Base-by-base conservation (phyloP, 176 grass and related monocot species). In the Miscanthus lutarioriparius region DNA sequence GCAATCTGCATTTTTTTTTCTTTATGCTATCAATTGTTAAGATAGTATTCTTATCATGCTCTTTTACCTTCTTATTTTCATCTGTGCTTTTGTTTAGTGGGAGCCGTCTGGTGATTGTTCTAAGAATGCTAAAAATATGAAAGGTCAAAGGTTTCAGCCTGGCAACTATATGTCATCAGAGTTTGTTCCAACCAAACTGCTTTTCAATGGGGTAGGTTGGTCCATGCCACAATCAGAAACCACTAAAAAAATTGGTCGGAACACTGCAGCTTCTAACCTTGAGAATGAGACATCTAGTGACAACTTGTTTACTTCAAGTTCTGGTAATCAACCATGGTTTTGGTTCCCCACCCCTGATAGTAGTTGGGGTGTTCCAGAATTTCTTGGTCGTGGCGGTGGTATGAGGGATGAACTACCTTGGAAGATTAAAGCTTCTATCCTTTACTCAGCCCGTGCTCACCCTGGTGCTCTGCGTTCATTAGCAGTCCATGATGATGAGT, bases 401-500 rank as follows among this genome's bases (percentile, higher is more conserved):
- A 19, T 83, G 56, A 92, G 89, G 80, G 92, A 94, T 74, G 90
- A 90, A 78, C 71, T 87, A 61, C 71, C 79, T 28, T 90, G 91
- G 92, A 98, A 95, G 87, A 92, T 98, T 64, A 93, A 95, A 83
- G 92, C 92, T 78, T 88, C 92, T 77, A 74, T 93, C 44, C 82
- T 95, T 72, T 82, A 91, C 56, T 95, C 96, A 43, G 89, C 89
- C 51, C 91, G 92, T 75, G 92, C 91, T 20, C 96, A 98, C 76
- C 96, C 91, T 74, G 96, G 96, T 8, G 89, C 91, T 72, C 51
- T 98, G 8, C 83, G 92, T 59, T 93, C 96, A 73, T 85, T 95
- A 84, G 82, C 87, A 70, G 86, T 89, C 35, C 90, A 88, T 77
- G 85, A 94, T 80, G 96, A 98, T 72, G 92, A 95, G 77, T 95